Evolutionary conservation across 2,329 filamentous ascomycete species (phyloP), one percentile per base, ranked within the genome.

Genomic region (Curvularia eragrostidis): DNA sequence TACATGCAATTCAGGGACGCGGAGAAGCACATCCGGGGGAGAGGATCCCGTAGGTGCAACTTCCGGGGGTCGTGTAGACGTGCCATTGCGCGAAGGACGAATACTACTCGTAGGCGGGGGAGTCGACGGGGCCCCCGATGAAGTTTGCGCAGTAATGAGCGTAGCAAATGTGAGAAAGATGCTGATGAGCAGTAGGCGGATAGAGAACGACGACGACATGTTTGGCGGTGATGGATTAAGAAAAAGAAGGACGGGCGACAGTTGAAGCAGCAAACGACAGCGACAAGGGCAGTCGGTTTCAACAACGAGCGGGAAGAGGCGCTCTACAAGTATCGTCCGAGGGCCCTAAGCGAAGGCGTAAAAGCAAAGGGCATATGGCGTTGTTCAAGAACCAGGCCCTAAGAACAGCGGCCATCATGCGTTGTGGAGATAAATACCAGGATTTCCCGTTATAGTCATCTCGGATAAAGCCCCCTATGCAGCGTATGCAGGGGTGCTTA

Each of bases 1-100:
- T 18, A 88, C 85, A 38, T 82, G 82, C 7, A 88, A 78, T 61
- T 85, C 80, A 0, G 85, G 84, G 1, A 87, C 82, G 47, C 81
- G 82, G 36, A 88, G 81, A 54, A 81, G 78, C 18, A 88, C 85
- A 74, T 88, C 85, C 9, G 85, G 84, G 0, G 80, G 77, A 3
- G 73, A 75, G 34, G 65, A 65, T 41, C 64, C 58, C 8, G 61
- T 49, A 15, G 66, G 66, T 34, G 54, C 51, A n/a, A 71, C 67
- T 26, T 65, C 63, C 43, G 69, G 66, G 18, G 70, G 71, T n/a
- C 62, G 62, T 1, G 64, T 61, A 8, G 59, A 41, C 8, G 64
- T 66, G 43, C 66, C 59, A 55, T 64, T 70, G 23, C 62, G 60
- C n/a, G 50, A 55, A 0, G 66, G 63, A 0, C 68, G 56, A 23